Percentiles rank a stretch among this genome's conserved stretches.
Conservation (phyloP, 2,329 filamentous ascomycete genomes). For the Xylogone sp. region DNA sequence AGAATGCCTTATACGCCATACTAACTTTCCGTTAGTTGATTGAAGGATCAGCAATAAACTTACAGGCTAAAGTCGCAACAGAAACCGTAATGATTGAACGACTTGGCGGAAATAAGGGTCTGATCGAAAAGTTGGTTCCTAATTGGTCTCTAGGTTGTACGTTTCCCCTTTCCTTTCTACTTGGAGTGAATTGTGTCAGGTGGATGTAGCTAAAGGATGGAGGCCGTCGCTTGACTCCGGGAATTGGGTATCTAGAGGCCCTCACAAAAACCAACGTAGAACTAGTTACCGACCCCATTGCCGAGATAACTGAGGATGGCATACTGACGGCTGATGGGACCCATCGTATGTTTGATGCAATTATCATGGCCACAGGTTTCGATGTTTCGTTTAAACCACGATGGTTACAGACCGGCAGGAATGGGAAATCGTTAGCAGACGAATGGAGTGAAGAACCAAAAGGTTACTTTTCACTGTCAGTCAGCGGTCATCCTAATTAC, state of each 20-base stretch:
- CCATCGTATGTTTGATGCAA: constrained; percentile 30
- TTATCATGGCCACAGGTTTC: constrained; percentile 28
- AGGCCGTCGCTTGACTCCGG: constrained; percentile 77
- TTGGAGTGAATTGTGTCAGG: constrained; percentile 26
- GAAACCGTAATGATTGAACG: constrained; percentile 32
- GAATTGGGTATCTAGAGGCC: constrained; percentile 54
- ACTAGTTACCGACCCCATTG: constrained; percentile 53
- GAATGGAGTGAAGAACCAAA: constrained; percentile 17
- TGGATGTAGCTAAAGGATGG: constrained; percentile 10
- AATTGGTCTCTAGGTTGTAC: constrained; percentile 37
- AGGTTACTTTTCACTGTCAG: constrained; percentile 23
- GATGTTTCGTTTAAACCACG: constrained; percentile 19
- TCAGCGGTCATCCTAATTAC: constrained; percentile 8
- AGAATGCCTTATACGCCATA: not conserved
- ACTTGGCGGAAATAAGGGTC: constrained; percentile 34
- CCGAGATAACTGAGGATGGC: constrained; percentile 35
- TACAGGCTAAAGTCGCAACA: constrained; percentile 24
- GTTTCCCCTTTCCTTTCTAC: constrained; percentile 26
- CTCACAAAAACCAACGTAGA: constrained; percentile 38
- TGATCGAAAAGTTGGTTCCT: constrained; percentile 31
- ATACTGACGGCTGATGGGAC: constrained; percentile 22
- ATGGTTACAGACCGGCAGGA: constrained; percentile 19
- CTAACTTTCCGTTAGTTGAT: constrained; percentile 38
- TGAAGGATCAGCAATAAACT: constrained; percentile 37
- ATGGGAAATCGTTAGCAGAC: constrained; percentile 12